Conservation (phyloP, 108 stramenopile species). For the Nannochloropsis gaditana region DNA sequence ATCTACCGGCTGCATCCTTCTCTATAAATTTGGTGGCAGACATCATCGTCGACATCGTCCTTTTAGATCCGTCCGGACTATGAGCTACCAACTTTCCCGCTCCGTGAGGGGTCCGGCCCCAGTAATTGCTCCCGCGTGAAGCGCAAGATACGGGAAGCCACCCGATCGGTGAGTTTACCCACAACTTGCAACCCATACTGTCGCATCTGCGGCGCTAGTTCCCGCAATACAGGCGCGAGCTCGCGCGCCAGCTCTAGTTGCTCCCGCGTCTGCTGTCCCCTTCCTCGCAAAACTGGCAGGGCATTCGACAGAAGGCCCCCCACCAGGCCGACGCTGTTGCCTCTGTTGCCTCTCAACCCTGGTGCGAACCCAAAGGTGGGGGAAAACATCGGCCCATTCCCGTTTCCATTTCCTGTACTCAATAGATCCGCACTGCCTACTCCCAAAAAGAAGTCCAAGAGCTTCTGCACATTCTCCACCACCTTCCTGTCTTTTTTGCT, state of each 20-base stretch:
- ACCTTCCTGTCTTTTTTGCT: constrained; percentile 41
- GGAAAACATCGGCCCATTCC: not conserved
- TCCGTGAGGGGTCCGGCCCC: not conserved
- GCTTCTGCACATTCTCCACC: constrained; percentile 43
- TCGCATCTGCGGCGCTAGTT: constrained; percentile 41
- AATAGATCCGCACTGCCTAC: not conserved
- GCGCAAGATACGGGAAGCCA: constrained; percentile 38
- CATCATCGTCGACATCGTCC: no score
- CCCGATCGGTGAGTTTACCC: constrained; percentile 36
- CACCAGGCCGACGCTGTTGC: not conserved
- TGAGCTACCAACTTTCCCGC: no score
- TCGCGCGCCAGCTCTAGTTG: constrained; percentile 20
- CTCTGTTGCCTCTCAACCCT: not conserved
- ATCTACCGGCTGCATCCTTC: no score
- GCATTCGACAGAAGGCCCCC: not conserved
- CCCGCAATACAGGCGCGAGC: constrained; percentile 31
- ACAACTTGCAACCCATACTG: constrained; percentile 41
- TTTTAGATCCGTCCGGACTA: no score
- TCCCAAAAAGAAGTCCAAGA: constrained; percentile 49
- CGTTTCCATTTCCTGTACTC: not conserved
- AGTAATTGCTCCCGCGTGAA: constrained; percentile 40
- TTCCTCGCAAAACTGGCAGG: constrained; percentile 21
- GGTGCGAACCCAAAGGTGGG: not conserved
- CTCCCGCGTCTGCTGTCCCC: not conserved
- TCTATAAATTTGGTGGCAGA: no score